These are phyloP conservation scores for Nepenthes mirabilis DNA, from an alignment of 148 eudicot genomes.

Conservation along the genomic window DNA sequence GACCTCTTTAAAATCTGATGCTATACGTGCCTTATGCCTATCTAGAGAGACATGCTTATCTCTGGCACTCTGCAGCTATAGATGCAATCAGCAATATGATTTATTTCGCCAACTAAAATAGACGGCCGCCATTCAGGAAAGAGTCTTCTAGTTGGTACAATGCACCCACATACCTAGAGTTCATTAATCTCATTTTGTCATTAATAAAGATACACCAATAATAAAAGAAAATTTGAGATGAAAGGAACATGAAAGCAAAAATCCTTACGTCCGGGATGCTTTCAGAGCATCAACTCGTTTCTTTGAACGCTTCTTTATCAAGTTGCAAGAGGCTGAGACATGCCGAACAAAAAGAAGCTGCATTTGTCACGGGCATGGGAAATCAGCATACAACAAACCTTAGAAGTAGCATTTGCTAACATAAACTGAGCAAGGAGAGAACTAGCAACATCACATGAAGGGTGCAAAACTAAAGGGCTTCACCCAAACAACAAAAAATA, in stretches of 20 bases:
- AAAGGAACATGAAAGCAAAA: neutral
- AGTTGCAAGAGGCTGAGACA: slow-evolving; percentile 32
- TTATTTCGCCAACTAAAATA: too few relatives aligned
- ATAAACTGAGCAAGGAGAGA: neutral
- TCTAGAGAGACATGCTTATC: too few relatives aligned
- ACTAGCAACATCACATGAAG: too few relatives aligned
- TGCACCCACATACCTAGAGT: too few relatives aligned
- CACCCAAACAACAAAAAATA: too few relatives aligned
- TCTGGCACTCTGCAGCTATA: too few relatives aligned
- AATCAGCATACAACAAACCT: slow-evolving; percentile 7
- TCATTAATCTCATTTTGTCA: neutral
- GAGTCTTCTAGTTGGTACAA: too few relatives aligned
- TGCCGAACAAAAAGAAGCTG: slow-evolving; percentile 66
- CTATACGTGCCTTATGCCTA: too few relatives aligned
- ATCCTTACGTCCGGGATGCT: slow-evolving; percentile 29
- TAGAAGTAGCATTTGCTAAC: neutral
- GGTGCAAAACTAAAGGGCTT: too few relatives aligned
- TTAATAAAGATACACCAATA: neutral
- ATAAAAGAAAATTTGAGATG: neutral
- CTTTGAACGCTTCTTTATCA: slow-evolving; percentile 20
- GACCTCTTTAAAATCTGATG: too few relatives aligned
- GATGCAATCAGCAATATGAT: too few relatives aligned
- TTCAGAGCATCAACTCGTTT: slow-evolving; percentile 19
- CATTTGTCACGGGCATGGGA: slow-evolving; percentile 10
- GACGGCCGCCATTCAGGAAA: neutral